phyloP scores from a whole-genome alignment of 768 basidiomycete species.

The Tricholoma matsutake region DNA sequence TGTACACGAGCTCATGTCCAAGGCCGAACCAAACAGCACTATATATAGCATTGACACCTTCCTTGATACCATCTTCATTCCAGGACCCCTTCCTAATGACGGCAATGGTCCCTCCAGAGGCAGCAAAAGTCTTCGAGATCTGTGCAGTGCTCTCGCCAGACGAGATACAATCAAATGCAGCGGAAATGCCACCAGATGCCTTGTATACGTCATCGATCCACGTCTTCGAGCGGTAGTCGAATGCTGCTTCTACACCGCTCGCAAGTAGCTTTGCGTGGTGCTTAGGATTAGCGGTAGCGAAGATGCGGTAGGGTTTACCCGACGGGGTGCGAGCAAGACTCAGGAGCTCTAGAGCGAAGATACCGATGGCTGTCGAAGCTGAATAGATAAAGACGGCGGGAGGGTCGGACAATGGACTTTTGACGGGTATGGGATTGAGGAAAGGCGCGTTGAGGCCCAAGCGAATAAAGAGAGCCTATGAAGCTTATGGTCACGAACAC shows the following conservation, averaged over 20 bases:
- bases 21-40: slow-evolving; percentile 33
- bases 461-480: slow-evolving; percentile 31
- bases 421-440: slow-evolving; percentile 17
- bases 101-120: slow-evolving; percentile 28
- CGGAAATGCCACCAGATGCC: slow-evolving; percentile 26
- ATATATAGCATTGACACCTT: slow-evolving; percentile 26
- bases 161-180: slow-evolving; percentile 34
- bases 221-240: slow-evolving; percentile 28
- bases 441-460: slow-evolving; percentile 29
- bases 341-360: slow-evolving; percentile 28
- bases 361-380: slow-evolving; percentile 33
- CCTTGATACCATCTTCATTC: slow-evolving; percentile 21
- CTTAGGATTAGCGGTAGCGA: slow-evolving; percentile 29
- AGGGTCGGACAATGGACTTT: slow-evolving; percentile 11
- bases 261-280: slow-evolving; percentile 25
- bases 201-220: slow-evolving; percentile 29
- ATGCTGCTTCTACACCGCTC: slow-evolving; percentile 28
- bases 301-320: slow-evolving; percentile 25
- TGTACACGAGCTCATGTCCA: slow-evolving; percentile 30
- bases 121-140: slow-evolving; percentile 27
- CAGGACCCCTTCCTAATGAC: slow-evolving; percentile 23
- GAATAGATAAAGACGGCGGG: slow-evolving; percentile 32
- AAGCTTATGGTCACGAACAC: background rate
- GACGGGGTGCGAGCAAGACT: slow-evolving; percentile 21
- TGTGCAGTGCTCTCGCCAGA: slow-evolving; percentile 28